Percentiles rank a stretch among this genome's conserved stretches.
These are phyloP conservation scores for Saksenaea vasiformis DNA, from an alignment of 371 early-diverging fungal genomes.

Conservation along the genomic window DNA sequence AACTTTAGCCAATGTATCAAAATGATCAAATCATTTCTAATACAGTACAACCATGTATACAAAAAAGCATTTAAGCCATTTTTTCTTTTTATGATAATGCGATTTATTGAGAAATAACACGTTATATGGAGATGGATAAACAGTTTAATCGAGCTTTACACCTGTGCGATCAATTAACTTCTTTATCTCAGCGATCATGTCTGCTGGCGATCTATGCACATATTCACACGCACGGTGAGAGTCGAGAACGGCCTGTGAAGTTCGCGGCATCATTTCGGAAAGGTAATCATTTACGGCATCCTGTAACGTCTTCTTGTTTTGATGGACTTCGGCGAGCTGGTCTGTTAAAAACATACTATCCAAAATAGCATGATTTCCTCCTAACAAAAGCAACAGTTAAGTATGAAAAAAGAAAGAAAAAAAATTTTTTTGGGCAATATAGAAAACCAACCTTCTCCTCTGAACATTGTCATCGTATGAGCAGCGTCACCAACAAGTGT, in stretches of 20 bases:
- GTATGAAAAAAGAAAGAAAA: not conserved
- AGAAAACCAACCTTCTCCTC: not conserved
- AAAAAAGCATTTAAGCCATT: not conserved
- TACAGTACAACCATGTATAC: not conserved
- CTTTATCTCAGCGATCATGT: not conserved
- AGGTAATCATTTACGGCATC: slow-evolving; percentile 26
- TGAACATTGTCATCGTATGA: slow-evolving; percentile 18
- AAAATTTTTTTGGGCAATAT: slow-evolving; percentile 3
- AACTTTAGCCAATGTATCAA: slow-evolving; percentile 17
- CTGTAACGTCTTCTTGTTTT: slow-evolving; percentile 12
- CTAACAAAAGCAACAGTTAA: slow-evolving; percentile 11
- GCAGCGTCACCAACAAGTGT: slow-evolving; percentile 27
- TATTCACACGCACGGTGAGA: slow-evolving; percentile 22
- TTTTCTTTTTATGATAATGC: slow-evolving; percentile 3
- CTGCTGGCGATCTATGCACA: slow-evolving; percentile 9
- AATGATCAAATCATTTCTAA: slow-evolving; percentile 4
- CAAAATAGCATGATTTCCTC: slow-evolving; percentile 42
- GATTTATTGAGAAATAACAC: slow-evolving; percentile 4
- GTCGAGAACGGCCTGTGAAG: slow-evolving; percentile 21
- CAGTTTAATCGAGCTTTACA: too few relatives aligned
- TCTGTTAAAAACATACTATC: slow-evolving; percentile 25
- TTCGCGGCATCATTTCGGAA: slow-evolving; percentile 27
- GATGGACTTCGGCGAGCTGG: slow-evolving; percentile 12
- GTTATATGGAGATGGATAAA: too few relatives aligned
- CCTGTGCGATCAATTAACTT: not conserved